A percentile compares a stretch with the other conserved stretches of the same genome.
These are phyloP conservation scores for Vaccinium myrtillus DNA, from an alignment of 148 eudicot genomes.

Conservation along the genomic window DNA sequence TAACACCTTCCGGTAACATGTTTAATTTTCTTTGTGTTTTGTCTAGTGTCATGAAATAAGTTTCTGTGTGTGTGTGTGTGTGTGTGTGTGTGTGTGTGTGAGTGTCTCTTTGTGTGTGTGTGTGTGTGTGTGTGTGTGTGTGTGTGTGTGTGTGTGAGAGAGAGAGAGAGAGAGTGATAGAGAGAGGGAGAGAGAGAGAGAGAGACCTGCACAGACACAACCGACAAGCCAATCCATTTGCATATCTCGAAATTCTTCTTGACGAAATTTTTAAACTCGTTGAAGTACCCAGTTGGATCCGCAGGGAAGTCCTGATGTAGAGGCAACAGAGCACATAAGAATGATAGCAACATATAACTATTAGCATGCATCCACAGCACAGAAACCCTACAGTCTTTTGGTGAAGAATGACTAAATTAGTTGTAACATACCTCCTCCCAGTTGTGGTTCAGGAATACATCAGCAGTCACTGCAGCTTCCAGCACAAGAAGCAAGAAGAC, in stretches of 20 bases:
- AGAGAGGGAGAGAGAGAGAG: constrained; percentile 24
- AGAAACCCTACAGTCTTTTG: background rate
- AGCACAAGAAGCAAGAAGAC: constrained; percentile 62
- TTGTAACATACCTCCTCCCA: constrained; percentile 68
- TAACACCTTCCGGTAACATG: background rate
- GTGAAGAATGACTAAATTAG: constrained; percentile 5
- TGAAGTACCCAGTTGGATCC: constrained; percentile 57
- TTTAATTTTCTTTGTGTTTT: background rate
- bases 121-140: background rate
- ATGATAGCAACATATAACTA: background rate
- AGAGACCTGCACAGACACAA: constrained; percentile 65
- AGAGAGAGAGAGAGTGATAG: constrained; percentile 23
- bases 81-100: background rate
- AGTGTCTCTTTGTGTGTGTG: background rate
- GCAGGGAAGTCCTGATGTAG: constrained; percentile 65
- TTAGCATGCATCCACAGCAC: background rate
- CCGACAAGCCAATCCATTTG: constrained; percentile 76
- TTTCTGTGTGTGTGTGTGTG: background rate
- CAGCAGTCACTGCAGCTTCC: constrained; percentile 69
- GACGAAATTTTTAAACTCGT: constrained; percentile 50
- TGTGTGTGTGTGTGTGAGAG: background rate
- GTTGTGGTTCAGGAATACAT: constrained; percentile 62
- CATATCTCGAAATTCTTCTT: constrained; percentile 64
- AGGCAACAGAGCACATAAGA: background rate
- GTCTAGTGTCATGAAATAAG: background rate